These are phyloP conservation scores for Neurospora sp. DNA, from an alignment of 495 filamentous ascomycete genomes.

Conservation along the genomic window DNA sequence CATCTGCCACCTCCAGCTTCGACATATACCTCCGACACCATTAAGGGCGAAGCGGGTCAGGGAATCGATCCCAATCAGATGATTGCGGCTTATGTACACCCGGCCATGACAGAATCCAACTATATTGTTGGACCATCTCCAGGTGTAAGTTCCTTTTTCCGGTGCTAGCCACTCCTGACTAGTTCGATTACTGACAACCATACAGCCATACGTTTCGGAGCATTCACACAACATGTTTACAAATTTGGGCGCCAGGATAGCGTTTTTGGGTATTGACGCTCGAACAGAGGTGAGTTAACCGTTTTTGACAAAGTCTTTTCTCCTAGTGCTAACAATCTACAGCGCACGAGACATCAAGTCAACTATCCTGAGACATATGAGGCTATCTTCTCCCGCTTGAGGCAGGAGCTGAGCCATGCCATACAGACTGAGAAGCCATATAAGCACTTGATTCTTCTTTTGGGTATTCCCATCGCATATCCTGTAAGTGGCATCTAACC, in stretches of 20 bases:
- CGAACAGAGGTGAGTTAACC: slow-evolving; percentile 50
- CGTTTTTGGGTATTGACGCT: slow-evolving; percentile 81
- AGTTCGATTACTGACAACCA: slow-evolving; percentile 6
- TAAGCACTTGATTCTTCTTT: slow-evolving; percentile 73
- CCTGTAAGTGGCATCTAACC: slow-evolving; percentile 37
- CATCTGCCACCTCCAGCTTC: slow-evolving; percentile 73
- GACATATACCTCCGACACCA: slow-evolving; percentile 60
- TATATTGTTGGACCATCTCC: slow-evolving; percentile 71
- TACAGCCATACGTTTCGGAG: slow-evolving; percentile 61
- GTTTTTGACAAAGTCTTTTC: neutral
- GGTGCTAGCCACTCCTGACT: slow-evolving; percentile 7
- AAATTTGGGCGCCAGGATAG: slow-evolving; percentile 73
- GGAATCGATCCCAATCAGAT: slow-evolving; percentile 56
- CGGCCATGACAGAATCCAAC: slow-evolving; percentile 49
- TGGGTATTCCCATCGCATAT: slow-evolving; percentile 92
- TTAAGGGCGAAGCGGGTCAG: slow-evolving; percentile 28
- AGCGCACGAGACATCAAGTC: slow-evolving; percentile 79
- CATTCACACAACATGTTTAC: slow-evolving; percentile 71
- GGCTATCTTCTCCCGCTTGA: slow-evolving; percentile 60
- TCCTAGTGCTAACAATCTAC: neutral
- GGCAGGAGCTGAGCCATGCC: slow-evolving; percentile 48
- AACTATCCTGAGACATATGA: slow-evolving; percentile 89
- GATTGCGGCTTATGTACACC: slow-evolving; percentile 57
- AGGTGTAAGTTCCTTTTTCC: slow-evolving; percentile 31
- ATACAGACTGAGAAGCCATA: slow-evolving; percentile 45